Conservation (phyloP, 768 basidiomycete genomes). For the Tricholoma matsutake region DNA sequence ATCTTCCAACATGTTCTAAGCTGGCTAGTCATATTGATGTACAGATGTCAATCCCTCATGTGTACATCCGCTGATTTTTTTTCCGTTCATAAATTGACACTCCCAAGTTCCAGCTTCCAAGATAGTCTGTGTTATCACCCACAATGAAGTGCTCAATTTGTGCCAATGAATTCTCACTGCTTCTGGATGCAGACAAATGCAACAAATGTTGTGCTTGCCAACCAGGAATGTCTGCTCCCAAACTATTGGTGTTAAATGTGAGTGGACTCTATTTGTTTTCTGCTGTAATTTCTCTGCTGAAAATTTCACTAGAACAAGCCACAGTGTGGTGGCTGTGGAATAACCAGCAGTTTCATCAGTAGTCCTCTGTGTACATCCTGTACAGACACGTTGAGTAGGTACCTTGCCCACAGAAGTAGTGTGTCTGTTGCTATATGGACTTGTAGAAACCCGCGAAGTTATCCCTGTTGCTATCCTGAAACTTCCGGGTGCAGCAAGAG, state of each 20-base stretch:
- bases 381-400: neutral
- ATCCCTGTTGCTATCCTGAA: neutral
- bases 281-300: neutral
- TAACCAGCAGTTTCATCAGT: neutral
- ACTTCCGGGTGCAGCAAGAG: neutral
- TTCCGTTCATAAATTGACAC: too few species aligned
- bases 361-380: neutral
- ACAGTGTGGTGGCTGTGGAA: neutral
- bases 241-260: neutral
- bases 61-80: neutral
- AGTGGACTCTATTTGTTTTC: neutral
- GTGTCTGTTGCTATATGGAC: neutral
- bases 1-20: neutral
- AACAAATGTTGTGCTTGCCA: neutral
- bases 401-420: neutral
- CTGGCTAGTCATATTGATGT: neutral
- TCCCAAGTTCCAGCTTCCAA: neutral
- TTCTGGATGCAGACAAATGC: neutral
- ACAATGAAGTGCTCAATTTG: neutral
- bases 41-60: neutral
- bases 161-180: neutral
- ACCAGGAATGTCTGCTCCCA: neutral
- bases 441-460: neutral
- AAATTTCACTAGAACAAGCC: neutral
- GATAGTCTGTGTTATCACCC: neutral